Base-by-base conservation (phyloP, 768 basidiomycete genomes). In the Russula emetica region DNA sequence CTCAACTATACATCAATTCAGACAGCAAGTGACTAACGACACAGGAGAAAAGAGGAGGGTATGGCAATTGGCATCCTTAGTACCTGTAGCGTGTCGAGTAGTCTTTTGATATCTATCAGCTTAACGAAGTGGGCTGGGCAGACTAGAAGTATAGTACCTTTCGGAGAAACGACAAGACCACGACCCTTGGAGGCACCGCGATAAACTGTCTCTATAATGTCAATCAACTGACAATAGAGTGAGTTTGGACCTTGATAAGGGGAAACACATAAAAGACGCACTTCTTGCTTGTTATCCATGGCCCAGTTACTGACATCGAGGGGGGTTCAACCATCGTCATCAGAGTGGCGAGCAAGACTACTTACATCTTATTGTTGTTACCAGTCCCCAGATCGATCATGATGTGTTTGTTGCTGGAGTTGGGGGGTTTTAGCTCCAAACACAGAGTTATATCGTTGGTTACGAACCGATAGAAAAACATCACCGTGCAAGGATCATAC, bases 351-450 rank as follows among this genome's bases (percentile, higher is more conserved):
- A 55, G 51, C 14, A 36, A 24, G 14, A 45, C 52, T 4, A 80
- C 92, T 68, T 62, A 95, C 94, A 97, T 97, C 79, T 98, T 98
- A 78, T 98, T 98, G 77, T 98, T 98, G 76, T 98, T 97, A 80
- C 95, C 95, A 55, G 95, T 98, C n/a, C 94, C 95, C 68, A 98
- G 78, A 84, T 98, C 97, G 72, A 99, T 98, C 96, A 98, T 98
- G 77, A 98, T 98, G 73, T 98, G 97, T 74, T 98, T 97, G 76
- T 96, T 96, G 49, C 95, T 96, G 70, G 62, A 57, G 67, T 69
- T 66, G 58, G 28, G 20, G 32, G 30, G n/a, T 7, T 65, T 54
- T 60, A 57, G 55, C 22, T 8, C n/a, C 20, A 11, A 32, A 55
- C 22, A 30, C 4, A n/a, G 13, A 4, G 8, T 14, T 5, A 6